Conservation (phyloP, 75 land plant species). For the Pinus tabuliformis region DNA sequence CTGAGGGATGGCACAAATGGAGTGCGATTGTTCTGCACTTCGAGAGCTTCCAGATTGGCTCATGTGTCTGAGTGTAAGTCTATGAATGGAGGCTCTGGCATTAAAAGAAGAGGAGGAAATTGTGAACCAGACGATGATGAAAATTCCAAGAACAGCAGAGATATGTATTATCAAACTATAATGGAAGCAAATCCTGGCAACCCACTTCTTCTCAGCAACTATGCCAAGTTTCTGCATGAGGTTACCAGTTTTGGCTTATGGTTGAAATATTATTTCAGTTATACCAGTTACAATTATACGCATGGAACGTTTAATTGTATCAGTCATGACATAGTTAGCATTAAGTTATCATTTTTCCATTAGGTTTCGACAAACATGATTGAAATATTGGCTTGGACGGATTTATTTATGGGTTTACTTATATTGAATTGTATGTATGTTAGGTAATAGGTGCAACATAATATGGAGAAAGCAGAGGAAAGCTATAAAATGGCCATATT, state of each 20-base stretch:
- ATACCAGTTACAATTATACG: too few species aligned
- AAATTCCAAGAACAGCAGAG: slow-evolving; percentile 14
- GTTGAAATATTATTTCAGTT: neutral
- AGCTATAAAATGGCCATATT: slow-evolving; percentile 48
- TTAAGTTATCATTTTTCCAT: too few species aligned
- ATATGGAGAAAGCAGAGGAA: slow-evolving; percentile 31
- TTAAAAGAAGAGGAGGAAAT: slow-evolving; percentile 12
- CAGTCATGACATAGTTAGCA: too few species aligned
- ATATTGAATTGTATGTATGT: neutral
- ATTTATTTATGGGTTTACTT: neutral
- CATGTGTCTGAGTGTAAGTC: slow-evolving; percentile 1
- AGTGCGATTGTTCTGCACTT: neutral
- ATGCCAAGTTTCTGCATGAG: slow-evolving; percentile 58
- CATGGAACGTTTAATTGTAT: too few species aligned
- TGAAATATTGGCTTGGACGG: neutral
- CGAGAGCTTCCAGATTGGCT: neutral
- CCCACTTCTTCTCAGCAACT: slow-evolving; percentile 47
- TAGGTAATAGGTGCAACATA: slow-evolving; percentile 20
- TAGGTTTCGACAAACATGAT: neutral
- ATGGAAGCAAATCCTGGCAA: slow-evolving; percentile 60
- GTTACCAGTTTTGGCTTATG: slow-evolving; percentile 10
- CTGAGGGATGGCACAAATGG: neutral
- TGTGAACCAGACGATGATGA: slow-evolving; percentile 3
- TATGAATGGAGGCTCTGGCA: slow-evolving; percentile 7
- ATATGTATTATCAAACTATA: slow-evolving; percentile 44